Base-by-base conservation (phyloP, 129 eudicot genomes). In the Centrapalus pauciflorus region DNA sequence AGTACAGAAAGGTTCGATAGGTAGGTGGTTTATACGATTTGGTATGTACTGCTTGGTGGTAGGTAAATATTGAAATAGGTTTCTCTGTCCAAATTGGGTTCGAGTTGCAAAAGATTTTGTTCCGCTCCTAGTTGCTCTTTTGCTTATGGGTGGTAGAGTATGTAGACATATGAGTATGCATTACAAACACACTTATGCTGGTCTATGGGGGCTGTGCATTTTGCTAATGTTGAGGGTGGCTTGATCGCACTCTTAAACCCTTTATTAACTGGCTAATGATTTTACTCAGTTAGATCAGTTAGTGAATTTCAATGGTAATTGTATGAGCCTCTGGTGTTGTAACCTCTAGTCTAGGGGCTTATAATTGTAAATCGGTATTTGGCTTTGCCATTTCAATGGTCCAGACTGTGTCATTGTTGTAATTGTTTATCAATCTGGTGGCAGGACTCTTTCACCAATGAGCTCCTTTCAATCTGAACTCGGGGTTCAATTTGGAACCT, bases 391-490 rank as follows among this genome's bases (percentile, higher is more conserved):
- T 34, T 52, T 30, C 13, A 27, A 25, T 38, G 43, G 19, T 34
- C 26, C 17, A 40, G 50, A 34, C 40, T 9, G 27, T 35, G 13
- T 43, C 68, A 45, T 70, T 37, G 60, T 48, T 30, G 37, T 71
- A 71, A 34, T 26, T 16, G 0, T 3, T 45, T 12, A 12, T 32
- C 35, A 19, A 65, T 49, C 27, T 64, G 51, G 61, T 41, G 56
- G 38, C 80, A 88, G 98, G 85, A 93, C 96, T 52, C 78, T 93
- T 16, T 93, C 96, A 73, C 98, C 98, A 17, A 71, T 93, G 87
- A 67, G 67, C 72, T 88, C 98, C 27, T 85, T 93, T 55, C 88
- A 92, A n/a, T 93, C 98, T 63, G 98, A 93, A 84, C 95, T 93
- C 27, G 98, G 98, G 25, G 80, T 88, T 63, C 89, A 74, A 24